Conservation (phyloP, 139 green algal genomes). For the Edaphochlamys debaryana region DNA sequence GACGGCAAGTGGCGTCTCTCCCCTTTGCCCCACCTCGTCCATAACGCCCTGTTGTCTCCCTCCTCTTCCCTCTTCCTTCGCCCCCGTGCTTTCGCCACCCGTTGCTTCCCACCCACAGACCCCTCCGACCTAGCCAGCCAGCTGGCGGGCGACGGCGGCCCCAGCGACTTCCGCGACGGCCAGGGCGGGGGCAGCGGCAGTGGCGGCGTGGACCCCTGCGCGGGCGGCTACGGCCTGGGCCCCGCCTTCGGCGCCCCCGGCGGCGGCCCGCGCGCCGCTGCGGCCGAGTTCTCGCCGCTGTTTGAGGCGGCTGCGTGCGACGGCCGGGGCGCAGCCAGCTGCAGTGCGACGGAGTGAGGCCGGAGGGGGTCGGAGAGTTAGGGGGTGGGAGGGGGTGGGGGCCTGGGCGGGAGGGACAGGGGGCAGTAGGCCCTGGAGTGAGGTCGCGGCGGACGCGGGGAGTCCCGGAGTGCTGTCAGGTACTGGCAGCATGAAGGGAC, state of each 20-base stretch:
- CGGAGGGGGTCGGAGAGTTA: too few relatives aligned
- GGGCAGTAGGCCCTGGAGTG: too few relatives aligned
- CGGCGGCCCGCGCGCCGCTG: neutral
- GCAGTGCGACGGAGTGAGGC: neutral
- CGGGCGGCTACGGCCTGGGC: neutral
- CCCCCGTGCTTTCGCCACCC: too few relatives aligned
- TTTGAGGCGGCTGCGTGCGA: conserved; percentile 15
- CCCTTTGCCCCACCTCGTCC: too few relatives aligned
- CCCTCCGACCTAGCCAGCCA: neutral
- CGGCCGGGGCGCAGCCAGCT: neutral
- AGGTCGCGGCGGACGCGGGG: too few relatives aligned
- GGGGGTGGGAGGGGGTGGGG: too few relatives aligned
- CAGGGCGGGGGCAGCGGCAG: neutral
- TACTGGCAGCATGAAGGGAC: neutral
- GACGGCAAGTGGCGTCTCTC: too few relatives aligned
- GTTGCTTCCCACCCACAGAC: too few relatives aligned
- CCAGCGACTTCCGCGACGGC: neutral
- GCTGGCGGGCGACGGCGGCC: neutral
- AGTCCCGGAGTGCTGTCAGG: too few relatives aligned
- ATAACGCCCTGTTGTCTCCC: too few relatives aligned
- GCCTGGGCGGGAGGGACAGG: too few relatives aligned
- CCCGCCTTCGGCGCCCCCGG: too few relatives aligned
- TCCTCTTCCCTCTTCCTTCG: neutral
- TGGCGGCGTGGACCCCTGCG: neutral
- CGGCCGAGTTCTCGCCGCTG: neutral